These are phyloP conservation scores for Nicotiana obtusifolia DNA, from an alignment of 257 asterid species.

Conservation along the genomic window DNA sequence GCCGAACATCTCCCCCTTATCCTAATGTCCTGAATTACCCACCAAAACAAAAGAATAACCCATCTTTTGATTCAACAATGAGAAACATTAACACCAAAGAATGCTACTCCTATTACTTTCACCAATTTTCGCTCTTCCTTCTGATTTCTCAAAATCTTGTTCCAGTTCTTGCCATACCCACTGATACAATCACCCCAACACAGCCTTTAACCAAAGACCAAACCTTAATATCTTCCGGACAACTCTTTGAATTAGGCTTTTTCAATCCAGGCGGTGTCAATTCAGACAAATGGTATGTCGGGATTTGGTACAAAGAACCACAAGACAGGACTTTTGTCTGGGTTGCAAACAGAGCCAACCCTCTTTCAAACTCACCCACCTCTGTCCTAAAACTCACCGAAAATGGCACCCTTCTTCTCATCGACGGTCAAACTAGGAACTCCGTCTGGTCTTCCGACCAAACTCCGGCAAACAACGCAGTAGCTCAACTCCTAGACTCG, in stretches of 20 bases:
- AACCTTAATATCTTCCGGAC: conserved; percentile 19
- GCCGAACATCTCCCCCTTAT: neutral
- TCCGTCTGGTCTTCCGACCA: conserved; percentile 50
- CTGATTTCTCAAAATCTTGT: conserved; percentile 1
- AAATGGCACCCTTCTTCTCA: conserved; percentile 41
- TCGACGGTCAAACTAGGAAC: conserved; percentile 28
- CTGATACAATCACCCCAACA: conserved; percentile 22
- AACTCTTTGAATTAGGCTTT: conserved; percentile 30
- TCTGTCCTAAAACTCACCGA: conserved; percentile 37
- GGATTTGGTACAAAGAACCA: conserved; percentile 32
- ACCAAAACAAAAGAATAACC: neutral
- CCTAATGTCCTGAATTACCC: neutral
- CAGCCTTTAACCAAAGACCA: conserved; percentile 21
- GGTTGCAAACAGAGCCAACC: conserved; percentile 79
- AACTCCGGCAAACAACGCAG: conserved; percentile 21
- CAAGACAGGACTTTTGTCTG: conserved; percentile 46
- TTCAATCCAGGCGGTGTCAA: conserved; percentile 19
- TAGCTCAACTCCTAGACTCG: conserved; percentile 47
- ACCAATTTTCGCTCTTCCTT: conserved; percentile 1
- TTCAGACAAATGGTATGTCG: conserved; percentile 33
- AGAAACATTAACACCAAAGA: neutral
- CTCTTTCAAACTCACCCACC: conserved; percentile 45
- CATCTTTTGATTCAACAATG: conserved; percentile 13
- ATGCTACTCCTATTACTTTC: neutral
- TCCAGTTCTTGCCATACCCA: conserved; percentile 3